Base-by-base conservation (phyloP, 1,139 yeast species). In the Hansenula lynferdii region DNA sequence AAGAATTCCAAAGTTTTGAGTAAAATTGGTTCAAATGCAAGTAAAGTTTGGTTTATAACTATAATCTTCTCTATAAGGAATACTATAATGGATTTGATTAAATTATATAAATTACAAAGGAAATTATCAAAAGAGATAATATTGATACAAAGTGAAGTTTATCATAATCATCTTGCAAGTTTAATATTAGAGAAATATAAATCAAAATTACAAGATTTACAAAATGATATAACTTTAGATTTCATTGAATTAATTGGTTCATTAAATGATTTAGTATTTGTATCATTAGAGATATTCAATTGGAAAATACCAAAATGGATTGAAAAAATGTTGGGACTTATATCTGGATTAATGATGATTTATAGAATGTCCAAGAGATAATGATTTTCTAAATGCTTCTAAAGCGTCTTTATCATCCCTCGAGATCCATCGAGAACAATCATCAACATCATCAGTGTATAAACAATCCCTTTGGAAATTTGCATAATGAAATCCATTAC, bases 401-500 rank as follows among this genome's bases (percentile, higher is more conserved):
- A 51, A 41, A 1, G 60, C 60, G 20, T 48, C 54, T 17, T 36
- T 40, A 42, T 58, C 61, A 40, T 62, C 66, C 9, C 54, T 54
- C 1, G 67, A 63, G 3, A 64, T 48, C 77, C 77, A 65, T 8
- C 53, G 41, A 4, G 65, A 53, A 24, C 63, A 42, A 16, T 50
- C 41, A 19, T 43, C 43, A 17, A 41, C 48, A 22, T 54, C 47
- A 1, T 54, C 50, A 8, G 68, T 61, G 9, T 57, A 49, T 21
- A 58, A 53, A 28, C 60, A 54, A 4, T 58, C 51, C 5, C 42
- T 43, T 19, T 61, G 54, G 42, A 75, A 72, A 39, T 70, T 61
- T 0, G 79, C 80, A 67, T 70, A 74, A 43, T 67, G 61, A 39
- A 72, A 69, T 1, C 71, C 66, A 2, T 67, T 58, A 44, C 83